phyloP scores from a whole-genome alignment of 1,284 basidiomycete genomes.

The Ustilago bromivora region DNA sequence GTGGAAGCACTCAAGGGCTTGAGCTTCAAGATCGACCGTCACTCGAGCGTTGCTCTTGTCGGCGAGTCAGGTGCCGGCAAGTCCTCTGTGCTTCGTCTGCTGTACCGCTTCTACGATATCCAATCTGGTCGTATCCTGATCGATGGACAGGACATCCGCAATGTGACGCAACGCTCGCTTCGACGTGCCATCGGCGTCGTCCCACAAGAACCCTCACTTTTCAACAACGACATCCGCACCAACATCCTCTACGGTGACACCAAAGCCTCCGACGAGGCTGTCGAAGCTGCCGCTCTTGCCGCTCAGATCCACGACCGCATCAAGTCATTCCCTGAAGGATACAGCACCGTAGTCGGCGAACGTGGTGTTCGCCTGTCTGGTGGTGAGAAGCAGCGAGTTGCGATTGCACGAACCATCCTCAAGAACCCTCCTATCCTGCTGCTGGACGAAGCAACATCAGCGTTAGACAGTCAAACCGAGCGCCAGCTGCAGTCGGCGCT shows the following conservation, averaged over 20 bases:
- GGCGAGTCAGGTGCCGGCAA: slow-evolving; percentile 81
- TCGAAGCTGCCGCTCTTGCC: slow-evolving; percentile 62
- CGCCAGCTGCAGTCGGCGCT: slow-evolving; percentile 64
- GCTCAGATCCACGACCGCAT: slow-evolving; percentile 69
- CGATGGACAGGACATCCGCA: slow-evolving; percentile 85
- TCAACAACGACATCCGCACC: slow-evolving; percentile 79
- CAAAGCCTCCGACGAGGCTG: slow-evolving; percentile 60
- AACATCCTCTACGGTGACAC: slow-evolving; percentile 66
- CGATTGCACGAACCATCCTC: slow-evolving; percentile 85
- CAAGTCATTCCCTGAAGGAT: slow-evolving; percentile 79
- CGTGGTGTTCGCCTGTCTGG: slow-evolving; percentile 79
- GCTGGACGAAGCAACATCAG: slow-evolving; percentile 82
- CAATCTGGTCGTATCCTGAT: slow-evolving; percentile 72
- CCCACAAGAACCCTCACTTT: slow-evolving; percentile 73
- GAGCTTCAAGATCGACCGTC: slow-evolving; percentile 84
- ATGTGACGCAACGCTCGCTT: slow-evolving; percentile 82
- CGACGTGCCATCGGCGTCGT: slow-evolving; percentile 81
- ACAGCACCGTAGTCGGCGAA: slow-evolving; percentile 82
- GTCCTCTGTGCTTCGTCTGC: slow-evolving; percentile 82
- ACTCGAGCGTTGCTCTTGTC: slow-evolving; percentile 61
- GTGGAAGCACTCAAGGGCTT: slow-evolving; percentile 80
- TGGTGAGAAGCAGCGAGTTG: slow-evolving; percentile 83
- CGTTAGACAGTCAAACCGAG: slow-evolving; percentile 67
- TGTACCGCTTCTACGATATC: slow-evolving; percentile 91
- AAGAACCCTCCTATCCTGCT: slow-evolving; percentile 87